phyloP scores from a whole-genome alignment of 73 alveolate genomes.

The Vitrella brassicaformis region DNA sequence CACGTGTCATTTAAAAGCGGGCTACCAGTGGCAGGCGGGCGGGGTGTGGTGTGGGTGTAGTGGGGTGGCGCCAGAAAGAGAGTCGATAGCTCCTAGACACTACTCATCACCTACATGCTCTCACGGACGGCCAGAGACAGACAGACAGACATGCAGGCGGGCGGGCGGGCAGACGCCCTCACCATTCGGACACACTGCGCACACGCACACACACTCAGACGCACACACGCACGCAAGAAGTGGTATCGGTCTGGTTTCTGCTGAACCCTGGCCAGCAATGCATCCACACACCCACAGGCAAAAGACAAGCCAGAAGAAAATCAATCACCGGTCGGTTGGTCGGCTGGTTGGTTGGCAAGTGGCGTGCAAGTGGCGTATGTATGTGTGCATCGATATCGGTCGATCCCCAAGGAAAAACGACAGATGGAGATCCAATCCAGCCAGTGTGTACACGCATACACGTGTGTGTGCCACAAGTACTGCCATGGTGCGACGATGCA shows the following conservation, averaged over 20 bases:
- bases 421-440: neutral
- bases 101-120: neutral
- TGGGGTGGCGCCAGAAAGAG: no score
- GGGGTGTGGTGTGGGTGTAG: no score
- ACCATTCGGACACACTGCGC: neutral
- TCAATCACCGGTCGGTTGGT: neutral
- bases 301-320: neutral
- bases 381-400: no score
- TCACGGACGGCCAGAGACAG: neutral
- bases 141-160: neutral
- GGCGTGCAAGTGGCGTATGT: no score
- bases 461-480: no score
- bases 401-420: neutral
- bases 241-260: no score
- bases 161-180: neutral
- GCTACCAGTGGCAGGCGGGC: no score
- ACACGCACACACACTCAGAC: neutral
- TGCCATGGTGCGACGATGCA: no score
- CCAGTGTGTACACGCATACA: no score
- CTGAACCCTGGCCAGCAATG: neutral
- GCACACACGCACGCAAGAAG: neutral
- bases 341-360: neutral
- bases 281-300: neutral
- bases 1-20: no score
- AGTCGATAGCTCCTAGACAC: no score